Evolutionary conservation across 2,329 filamentous ascomycete species (phyloP), one percentile per base, ranked within the genome.

Genomic region (Juglanconis sp.): DNA sequence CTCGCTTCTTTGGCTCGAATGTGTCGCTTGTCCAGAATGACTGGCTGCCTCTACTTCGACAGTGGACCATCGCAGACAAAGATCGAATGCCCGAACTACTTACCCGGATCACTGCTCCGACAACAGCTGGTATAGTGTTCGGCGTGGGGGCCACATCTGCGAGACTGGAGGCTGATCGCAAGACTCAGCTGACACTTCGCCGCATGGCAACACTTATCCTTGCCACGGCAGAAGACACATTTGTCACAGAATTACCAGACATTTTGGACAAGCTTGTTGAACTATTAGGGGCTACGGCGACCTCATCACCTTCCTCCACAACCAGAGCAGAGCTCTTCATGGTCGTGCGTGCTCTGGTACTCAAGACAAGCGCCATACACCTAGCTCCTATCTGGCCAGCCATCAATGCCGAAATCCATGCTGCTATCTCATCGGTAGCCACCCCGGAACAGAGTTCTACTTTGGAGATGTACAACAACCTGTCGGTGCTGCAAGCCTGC

Each of bases 61-160:
- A 96, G 71, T 96, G 93, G 90, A 83, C 87, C 3, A 77, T 93
- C 13, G 85, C 85, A 15, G 95, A 99, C 73, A 97, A 96, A 74
- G 93, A 97, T 58, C 87, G 90, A 51, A 83, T 99, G 75, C 79
- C 87, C 0, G 95, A 99, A 63, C 79, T 97, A 4, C 76, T 98
- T 8, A 81, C 84, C 42, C 88, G 92, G 24, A 84, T 99, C 63
- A 87, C 87, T 5, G 85, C 93, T 4, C 95, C 95, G 5, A 92
- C 93, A 1, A 94, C 93, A 13, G 95, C 96, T 0, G 95, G 95
- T 8, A 96, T 99, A 67, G 94, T 99, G 71, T 99, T 99, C 69
- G 95, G 95, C n/a, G 95, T 99, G 0, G 96, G 96, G 10, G 95
- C 95, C 6, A 92, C 91, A 30, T 96, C 93, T 48, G 95, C 95